Evolutionary conservation across 108 stramenopile species (phyloP).

Genomic region (Cylindrotheca fusiformis): DNA sequence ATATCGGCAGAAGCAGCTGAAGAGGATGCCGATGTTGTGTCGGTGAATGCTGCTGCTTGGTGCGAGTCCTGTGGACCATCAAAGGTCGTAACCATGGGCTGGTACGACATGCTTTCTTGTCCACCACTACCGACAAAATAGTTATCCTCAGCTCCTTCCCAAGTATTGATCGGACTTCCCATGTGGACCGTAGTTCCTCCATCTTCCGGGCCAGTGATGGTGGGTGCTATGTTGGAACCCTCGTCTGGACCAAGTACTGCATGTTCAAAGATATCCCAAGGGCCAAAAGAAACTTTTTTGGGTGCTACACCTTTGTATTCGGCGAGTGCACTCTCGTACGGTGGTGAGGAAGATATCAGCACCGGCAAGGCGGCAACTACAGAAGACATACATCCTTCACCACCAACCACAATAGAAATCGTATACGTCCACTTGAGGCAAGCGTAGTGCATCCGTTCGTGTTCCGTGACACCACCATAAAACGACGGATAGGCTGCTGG

Average conservation of each 20-base stretch:
- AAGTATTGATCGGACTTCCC: background rate
- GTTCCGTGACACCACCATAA: constrained; percentile 9
- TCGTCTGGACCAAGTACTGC: background rate
- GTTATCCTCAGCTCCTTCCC: background rate
- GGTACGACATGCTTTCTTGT: background rate
- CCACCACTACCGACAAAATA: background rate
- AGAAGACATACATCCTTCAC: background rate
- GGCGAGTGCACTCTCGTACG: background rate
- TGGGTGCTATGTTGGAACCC: constrained; percentile 2
- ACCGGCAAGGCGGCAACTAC: constrained; percentile 7
- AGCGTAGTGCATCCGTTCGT: background rate
- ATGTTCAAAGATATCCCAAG: background rate
- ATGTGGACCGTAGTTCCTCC: background rate
- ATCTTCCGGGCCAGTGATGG: constrained; percentile 16
- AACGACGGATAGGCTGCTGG: constrained; percentile 16
- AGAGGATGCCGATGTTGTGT: background rate
- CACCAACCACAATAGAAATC: background rate
- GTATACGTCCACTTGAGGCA: constrained; percentile 9
- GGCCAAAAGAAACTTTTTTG: background rate
- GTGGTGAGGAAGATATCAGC: background rate
- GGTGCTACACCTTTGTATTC: background rate
- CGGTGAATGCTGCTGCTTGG: no score
- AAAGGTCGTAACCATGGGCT: constrained; percentile 4
- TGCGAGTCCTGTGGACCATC: no score
- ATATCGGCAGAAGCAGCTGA: background rate